Evolutionary conservation across 2,329 filamentous ascomycete genomes (phyloP), one percentile per base, ranked within the genome.

Genomic region (Fusarium sp.): DNA sequence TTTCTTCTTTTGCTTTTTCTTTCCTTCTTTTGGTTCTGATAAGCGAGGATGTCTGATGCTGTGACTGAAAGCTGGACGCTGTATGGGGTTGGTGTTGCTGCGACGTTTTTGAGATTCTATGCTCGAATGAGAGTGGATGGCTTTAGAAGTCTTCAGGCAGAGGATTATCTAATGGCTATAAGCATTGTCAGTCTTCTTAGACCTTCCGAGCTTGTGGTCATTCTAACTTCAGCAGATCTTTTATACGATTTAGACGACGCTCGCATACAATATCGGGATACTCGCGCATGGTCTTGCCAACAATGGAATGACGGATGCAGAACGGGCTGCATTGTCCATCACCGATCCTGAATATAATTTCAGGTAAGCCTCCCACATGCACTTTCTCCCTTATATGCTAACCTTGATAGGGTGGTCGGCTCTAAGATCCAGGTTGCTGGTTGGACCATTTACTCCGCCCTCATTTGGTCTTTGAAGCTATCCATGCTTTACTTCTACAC

Each of bases 401-500:
- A 64, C 21, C 1, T 3, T 4, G 21, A 2, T 10, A 82, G 86
- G 18, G 79, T 87, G 0, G 77, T 81, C 4, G 87, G 87, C 0
- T 87, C 86, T 14, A 88, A 88, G 71, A 82, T 85, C 0, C 85
- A 88, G 59, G 75, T 89, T 5, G 76, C 84, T 1, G 85, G 85
- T 5, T 88, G 86, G 86, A 82, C 83, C 18, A 76, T 83, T 21
- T 89, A 89, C 64, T 83, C 82, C 0, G 74, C 82, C 4, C 74
- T 88, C 14, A 74, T 89, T 16, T 88, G 85, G 85, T 75, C 83
- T 14, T 68, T 89, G 47, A 89, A 89, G 74, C 70, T 81, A 4
- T 87, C 86, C 54, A 84, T 88, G 81, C 80, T 85, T 4, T 79
- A 84, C 46, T 88, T 88, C 70, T 89, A 88, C 71, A 80, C 82